Evolutionary conservation across 441 rosid genomes (phyloP), one percentile per base, ranked within the genome.

Genomic region (Pelargonium fulgidum): DNA sequence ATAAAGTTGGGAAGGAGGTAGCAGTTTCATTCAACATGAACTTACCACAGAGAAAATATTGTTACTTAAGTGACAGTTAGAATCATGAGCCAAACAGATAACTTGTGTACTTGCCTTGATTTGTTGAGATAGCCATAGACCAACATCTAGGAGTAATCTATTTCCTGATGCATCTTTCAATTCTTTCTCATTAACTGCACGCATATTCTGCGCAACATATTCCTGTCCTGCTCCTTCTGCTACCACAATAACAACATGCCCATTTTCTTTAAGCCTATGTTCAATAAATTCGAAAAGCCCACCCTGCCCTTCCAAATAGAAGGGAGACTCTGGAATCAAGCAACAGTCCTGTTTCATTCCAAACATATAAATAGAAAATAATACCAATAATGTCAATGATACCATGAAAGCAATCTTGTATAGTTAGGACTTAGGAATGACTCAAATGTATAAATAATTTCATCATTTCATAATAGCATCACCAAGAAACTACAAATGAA

Each of bases 151-250:
- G 67, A 92, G 98, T 71, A 87, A 89, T 77, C 82, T 92, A 81
- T 94, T 94, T 68, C 97, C 97, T 7, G 98, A 94, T 64, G 99
- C 98, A 74, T 24, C 26, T 24, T 24, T 24, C 26, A 24, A 24
- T 24, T 94, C 99, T 70, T 88, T 71, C 62, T 71, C 82, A 45
- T 76, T 74, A 54, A 63, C 69, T 20, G 85, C 72, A 8, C 75
- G 76, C 69, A 67, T 69, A 70, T 82, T 81, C 79, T 85, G 79
- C 36, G 87, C 73, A 77, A 94, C 77, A 64, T 90, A 72, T 70
- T 94, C 98, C 65, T 94, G 99, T 64, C 97, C 98, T n/a, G 98
- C 98, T 22, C 99, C 99, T 86, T 92, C 97, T 11, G 96, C 96
- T 61, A 89, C 79, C 69, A 94, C 97, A 80, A 90, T 81, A 68